Percentiles rank a stretch among this genome's conserved stretches.
These are phyloP conservation scores for Mycena citricolor DNA, from an alignment of 1,284 basidiomycete species.

Conservation along the genomic window DNA sequence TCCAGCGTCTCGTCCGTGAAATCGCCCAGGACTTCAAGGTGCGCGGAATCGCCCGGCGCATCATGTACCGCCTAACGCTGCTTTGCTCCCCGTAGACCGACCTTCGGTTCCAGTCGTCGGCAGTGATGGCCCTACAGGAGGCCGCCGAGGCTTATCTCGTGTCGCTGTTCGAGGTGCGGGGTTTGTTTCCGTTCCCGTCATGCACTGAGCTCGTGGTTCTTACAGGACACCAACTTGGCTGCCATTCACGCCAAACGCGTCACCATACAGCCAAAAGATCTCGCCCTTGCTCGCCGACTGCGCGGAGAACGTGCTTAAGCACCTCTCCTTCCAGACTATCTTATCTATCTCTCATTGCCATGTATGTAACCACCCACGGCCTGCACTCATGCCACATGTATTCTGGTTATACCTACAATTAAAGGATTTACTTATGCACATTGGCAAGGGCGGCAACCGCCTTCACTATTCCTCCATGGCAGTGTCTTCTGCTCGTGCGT, in stretches of 20 bases:
- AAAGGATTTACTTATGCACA: too few relatives aligned
- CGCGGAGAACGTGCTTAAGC: slow-evolving; percentile 56
- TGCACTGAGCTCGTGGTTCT: not conserved
- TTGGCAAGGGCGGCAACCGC: too few relatives aligned
- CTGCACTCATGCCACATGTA: slow-evolving; percentile 13
- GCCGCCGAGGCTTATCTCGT: slow-evolving; percentile 87
- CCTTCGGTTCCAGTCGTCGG: slow-evolving; percentile 78
- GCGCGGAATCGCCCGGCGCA: slow-evolving; percentile 31
- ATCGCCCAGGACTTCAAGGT: slow-evolving; percentile 70
- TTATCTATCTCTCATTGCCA: slow-evolving; percentile 2
- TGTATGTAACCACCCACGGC: too few relatives aligned
- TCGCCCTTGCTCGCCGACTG: slow-evolving; percentile 73
- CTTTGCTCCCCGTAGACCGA: slow-evolving; percentile 51
- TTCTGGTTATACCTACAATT: too few relatives aligned
- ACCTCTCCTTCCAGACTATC: not conserved
- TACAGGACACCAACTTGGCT: slow-evolving; percentile 63
- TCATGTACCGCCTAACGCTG: not conserved
- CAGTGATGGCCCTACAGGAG: slow-evolving; percentile 83
- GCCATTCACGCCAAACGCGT: slow-evolving; percentile 33
- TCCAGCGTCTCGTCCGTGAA: slow-evolving; percentile 71
- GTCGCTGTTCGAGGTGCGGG: slow-evolving; percentile 60
- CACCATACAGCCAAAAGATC: slow-evolving; percentile 58
- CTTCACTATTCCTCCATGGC: too few relatives aligned
- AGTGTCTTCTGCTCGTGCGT: too few relatives aligned
- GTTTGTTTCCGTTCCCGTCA: not conserved